Percentiles rank a stretch among this genome's conserved stretches.
Conservation (phyloP, 257 asterid genomes). For the Vinca minor region DNA sequence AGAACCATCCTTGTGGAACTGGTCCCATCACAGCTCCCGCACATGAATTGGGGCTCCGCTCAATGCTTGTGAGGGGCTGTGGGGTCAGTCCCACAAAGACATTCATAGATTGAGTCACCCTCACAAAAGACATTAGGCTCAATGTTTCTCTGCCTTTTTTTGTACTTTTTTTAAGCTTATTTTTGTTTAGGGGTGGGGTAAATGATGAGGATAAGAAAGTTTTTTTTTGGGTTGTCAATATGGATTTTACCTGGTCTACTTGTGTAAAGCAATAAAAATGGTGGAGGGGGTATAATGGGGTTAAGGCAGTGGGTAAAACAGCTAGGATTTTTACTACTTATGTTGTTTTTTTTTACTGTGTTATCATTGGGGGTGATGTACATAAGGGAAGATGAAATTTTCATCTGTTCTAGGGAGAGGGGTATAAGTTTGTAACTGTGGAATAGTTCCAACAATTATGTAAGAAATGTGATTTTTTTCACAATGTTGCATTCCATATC, state of each 20-base stretch:
- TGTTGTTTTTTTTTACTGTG: slow-evolving; percentile 9
- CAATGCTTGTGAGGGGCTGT: too few relatives aligned
- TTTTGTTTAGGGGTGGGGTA: slow-evolving; percentile 17
- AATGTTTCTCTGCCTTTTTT: not conserved
- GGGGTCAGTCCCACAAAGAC: too few relatives aligned
- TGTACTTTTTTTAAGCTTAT: too few relatives aligned
- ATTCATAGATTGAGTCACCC: too few relatives aligned
- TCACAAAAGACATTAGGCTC: too few relatives aligned
- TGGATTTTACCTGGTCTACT: not conserved
- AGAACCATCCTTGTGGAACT: too few relatives aligned
- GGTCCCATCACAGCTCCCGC: too few relatives aligned
- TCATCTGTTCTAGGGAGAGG: not conserved
- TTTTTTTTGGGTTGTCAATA: slow-evolving; percentile 20
- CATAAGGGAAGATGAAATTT: slow-evolving; percentile 13
- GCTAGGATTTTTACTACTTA: slow-evolving; percentile 10
- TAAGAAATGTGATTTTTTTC: slow-evolving; percentile 17
- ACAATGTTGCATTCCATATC: too few relatives aligned
- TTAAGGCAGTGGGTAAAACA: slow-evolving; percentile 3
- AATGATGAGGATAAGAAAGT: not conserved
- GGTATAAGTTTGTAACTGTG: slow-evolving; percentile 27
- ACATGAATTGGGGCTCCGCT: too few relatives aligned
- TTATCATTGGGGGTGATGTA: slow-evolving; percentile 29
- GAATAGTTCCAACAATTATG: slow-evolving; percentile 9
- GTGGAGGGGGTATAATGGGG: slow-evolving; percentile 13
- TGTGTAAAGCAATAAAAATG: slow-evolving; percentile 20